Base-by-base conservation (phyloP, 768 basidiomycete genomes). In the Boletellus sp. region DNA sequence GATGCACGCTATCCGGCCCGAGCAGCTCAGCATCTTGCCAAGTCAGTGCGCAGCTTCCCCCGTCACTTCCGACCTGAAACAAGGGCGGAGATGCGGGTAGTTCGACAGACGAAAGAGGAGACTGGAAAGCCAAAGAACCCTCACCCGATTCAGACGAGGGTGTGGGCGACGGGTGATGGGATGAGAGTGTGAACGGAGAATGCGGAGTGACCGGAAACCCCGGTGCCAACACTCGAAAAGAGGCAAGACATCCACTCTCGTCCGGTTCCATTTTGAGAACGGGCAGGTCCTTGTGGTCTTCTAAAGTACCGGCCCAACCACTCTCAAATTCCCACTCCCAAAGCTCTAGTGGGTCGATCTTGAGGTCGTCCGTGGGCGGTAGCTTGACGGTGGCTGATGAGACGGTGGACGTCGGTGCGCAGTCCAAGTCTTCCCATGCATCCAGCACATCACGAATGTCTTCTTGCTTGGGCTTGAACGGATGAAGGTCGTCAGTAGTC, bases 401-500 rank as follows among this genome's bases (percentile, higher is more conserved):
- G 10, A 63, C 54, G 6, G 56, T 67, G 26, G 57, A 63, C 23
- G 57, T 57, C 11, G 54, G 61, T 12, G 59, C 53, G 19, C 67
- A 59, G 57, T 84, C 82, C 51, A 81, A 73, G 55, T 78, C 76
- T 45, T 87, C 86, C 85, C 85, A 89, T 16, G 79, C 79, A 48
- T 85, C 83, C 38, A 87, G 64, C 68, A 85, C 76, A 12, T 78
- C 78, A 55, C 81, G 78, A 4, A 85, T 77, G 55, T 87, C 84
- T 17, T 69, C 70, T 2, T 77, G 75, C 54, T 87, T 84, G 53
- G 79, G 76, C 64, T 86, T 84, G 53, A 86, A 49, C 12, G 67
- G 57, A 22, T 60, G 61, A 15, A 62, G 49, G 16, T 70, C 72
- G 32, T 71, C 59, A 15, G 40, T 32, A 12, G 50, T 50, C 51